A percentile compares a stretch with the other conserved stretches of the same genome.
phyloP scores from a whole-genome alignment of 1,139 yeast species.

The Lodderomyces beijingensis region DNA sequence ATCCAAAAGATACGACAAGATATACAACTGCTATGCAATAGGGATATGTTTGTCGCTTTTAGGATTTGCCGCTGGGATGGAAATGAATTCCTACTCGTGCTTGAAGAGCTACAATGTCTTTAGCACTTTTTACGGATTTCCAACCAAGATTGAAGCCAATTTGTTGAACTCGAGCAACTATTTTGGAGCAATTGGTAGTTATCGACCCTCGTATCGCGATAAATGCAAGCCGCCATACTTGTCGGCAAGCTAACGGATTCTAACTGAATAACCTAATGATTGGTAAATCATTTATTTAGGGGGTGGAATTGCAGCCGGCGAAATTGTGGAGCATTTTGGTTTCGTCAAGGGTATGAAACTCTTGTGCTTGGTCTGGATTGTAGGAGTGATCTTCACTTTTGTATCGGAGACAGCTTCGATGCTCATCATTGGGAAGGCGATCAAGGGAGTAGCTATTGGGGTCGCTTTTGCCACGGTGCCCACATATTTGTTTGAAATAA shows the following conservation, averaged over 20 bases:
- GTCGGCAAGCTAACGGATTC: too few species aligned
- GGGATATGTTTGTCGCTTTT: slow-evolving; percentile 18
- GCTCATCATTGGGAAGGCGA: slow-evolving; percentile 24
- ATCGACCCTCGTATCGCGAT: too few species aligned
- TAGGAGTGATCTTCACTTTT: slow-evolving; percentile 22
- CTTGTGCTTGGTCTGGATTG: slow-evolving; percentile 25
- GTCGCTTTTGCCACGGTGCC: slow-evolving; percentile 28
- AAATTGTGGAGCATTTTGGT: slow-evolving; percentile 28
- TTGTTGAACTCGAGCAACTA: slow-evolving; percentile 26
- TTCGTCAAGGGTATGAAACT: slow-evolving; percentile 23
- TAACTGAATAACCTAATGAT: too few species aligned
- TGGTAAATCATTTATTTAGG: slow-evolving; percentile 16
- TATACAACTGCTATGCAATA: slow-evolving; percentile 13
- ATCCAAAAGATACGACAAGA: slow-evolving; percentile 1
- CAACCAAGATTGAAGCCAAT: slow-evolving; percentile 22
- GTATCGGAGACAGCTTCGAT: slow-evolving; percentile 24
- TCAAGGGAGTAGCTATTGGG: slow-evolving; percentile 33
- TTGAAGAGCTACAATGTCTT: slow-evolving; percentile 22
- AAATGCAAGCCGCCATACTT: too few species aligned
- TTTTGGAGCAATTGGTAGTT: slow-evolving; percentile 31
- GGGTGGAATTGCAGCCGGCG: slow-evolving; percentile 31
- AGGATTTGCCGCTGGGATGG: slow-evolving; percentile 30
- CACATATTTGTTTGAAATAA: slow-evolving; percentile 28
- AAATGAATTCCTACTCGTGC: slow-evolving; percentile 23
- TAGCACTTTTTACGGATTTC: slow-evolving; percentile 19